Conservation (phyloP, 176 grass and related monocot genomes). For the Zoysia pacifica region DNA sequence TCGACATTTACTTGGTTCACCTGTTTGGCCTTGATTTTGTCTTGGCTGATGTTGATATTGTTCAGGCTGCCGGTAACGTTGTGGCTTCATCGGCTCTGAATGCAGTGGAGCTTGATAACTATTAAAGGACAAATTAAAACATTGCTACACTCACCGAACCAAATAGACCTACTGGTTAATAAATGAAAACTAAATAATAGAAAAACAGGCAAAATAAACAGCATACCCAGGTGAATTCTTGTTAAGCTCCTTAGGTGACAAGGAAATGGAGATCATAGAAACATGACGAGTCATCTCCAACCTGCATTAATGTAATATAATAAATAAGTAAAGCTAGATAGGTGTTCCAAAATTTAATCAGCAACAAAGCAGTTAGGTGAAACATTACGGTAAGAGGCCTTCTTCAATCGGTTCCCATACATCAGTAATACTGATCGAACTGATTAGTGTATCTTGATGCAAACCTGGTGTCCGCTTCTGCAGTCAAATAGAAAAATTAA, state of each 20-base stretch:
- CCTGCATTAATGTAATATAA: slow-evolving; percentile 42
- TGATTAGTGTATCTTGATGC: slow-evolving; percentile 93
- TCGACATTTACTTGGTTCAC: slow-evolving; percentile 24
- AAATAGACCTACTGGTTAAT: neutral
- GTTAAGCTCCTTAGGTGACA: slow-evolving; percentile 77
- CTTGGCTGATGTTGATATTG: slow-evolving; percentile 75
- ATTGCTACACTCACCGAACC: neutral
- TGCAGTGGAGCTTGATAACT: slow-evolving; percentile 92
- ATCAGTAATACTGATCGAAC: slow-evolving; percentile 96
- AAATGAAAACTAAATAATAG: neutral
- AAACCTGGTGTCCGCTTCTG: slow-evolving; percentile 95
- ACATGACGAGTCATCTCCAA: slow-evolving; percentile 98
- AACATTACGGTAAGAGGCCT: slow-evolving; percentile 98
- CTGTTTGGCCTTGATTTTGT: slow-evolving; percentile 65
- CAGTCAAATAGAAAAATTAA: slow-evolving; percentile 27
- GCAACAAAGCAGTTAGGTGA: slow-evolving; percentile 21
- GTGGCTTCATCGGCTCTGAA: slow-evolving; percentile 58
- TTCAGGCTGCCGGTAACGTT: slow-evolving; percentile 72
- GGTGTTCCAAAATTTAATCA: slow-evolving; percentile 25
- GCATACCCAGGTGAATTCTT: slow-evolving; percentile 72
- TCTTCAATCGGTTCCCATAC: slow-evolving; percentile 99
- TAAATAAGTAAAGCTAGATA: slow-evolving; percentile 32
- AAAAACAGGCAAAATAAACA: slow-evolving; percentile 1
- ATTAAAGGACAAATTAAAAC: slow-evolving; percentile 24
- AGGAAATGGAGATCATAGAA: slow-evolving; percentile 96